Evolutionary conservation across 768 basidiomycete genomes (phyloP).

Genomic region (Obba rivulosa): DNA sequence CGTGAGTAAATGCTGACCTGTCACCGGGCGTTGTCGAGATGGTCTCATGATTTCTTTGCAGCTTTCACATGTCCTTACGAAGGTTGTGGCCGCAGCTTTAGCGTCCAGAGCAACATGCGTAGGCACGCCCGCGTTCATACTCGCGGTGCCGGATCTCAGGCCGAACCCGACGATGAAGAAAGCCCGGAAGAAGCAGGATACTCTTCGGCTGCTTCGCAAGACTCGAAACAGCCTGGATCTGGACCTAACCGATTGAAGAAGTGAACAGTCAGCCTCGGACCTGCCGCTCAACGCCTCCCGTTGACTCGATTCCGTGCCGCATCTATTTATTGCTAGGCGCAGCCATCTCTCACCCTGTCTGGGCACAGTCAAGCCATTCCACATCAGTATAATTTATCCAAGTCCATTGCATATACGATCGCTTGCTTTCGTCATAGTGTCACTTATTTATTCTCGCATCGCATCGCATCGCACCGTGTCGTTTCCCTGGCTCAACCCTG

Average conservation of each 20-base stretch:
- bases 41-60: slow-evolving; percentile 24
- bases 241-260: too few relatives aligned
- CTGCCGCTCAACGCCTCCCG: too few relatives aligned
- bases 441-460: slow-evolving; percentile 14
- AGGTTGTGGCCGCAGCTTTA: slow-evolving; percentile 76
- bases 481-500: slow-evolving; percentile 4
- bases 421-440: too few relatives aligned
- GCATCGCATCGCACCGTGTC: slow-evolving; percentile 14
- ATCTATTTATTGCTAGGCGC: too few relatives aligned
- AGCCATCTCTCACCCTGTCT: too few relatives aligned
- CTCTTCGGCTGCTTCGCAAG: too few relatives aligned
- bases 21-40: slow-evolving; percentile 8
- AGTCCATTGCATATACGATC: too few relatives aligned
- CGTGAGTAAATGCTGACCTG: slow-evolving; percentile 42
- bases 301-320: too few relatives aligned
- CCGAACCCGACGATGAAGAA: slow-evolving; percentile 39
- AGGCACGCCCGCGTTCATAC: slow-evolving; percentile 74
- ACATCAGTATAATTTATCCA: too few relatives aligned
- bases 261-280: too few relatives aligned
- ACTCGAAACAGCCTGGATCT: too few relatives aligned
- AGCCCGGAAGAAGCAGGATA: slow-evolving; percentile 25
- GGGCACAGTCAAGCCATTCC: too few relatives aligned
- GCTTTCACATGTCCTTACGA: slow-evolving; percentile 73
- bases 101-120: slow-evolving; percentile 87
- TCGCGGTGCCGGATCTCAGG: slow-evolving; percentile 19